phyloP scores from a whole-genome alignment of 2,329 filamentous ascomycete species.

The Epichloe scottii region DNA sequence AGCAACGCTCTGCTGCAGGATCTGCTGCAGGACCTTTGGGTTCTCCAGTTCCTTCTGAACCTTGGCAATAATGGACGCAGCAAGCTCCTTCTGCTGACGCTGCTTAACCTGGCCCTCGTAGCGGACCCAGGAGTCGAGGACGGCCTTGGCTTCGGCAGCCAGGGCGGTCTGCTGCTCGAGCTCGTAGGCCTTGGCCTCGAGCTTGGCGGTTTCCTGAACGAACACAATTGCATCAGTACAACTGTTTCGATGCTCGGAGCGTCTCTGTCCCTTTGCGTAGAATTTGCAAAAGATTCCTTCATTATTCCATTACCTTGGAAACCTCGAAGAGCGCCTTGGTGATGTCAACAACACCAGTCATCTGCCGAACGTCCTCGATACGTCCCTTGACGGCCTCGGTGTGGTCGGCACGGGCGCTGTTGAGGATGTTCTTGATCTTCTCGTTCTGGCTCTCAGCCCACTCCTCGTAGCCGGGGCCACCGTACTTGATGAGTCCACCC shows the following conservation, averaged over 20 bases:
- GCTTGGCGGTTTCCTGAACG: conserved; percentile 78
- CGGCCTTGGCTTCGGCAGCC: conserved; percentile 82
- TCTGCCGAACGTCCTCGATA: conserved; percentile 89
- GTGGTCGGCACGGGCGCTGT: conserved; percentile 87
- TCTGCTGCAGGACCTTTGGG: conserved; percentile 94
- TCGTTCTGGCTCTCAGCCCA: conserved; percentile 83
- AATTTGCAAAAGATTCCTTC: not conserved
- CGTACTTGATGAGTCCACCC: conserved; percentile 83
- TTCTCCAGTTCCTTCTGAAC: conserved; percentile 98
- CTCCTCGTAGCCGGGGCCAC: conserved; percentile 79
- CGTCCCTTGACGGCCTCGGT: conserved; percentile 88
- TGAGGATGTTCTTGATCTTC: conserved; percentile 92
- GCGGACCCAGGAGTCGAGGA: conserved; percentile 96
- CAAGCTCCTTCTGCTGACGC: conserved; percentile 93
- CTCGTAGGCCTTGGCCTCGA: conserved; percentile 93
- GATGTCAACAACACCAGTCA: conserved; percentile 86
- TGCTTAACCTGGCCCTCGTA: conserved; percentile 99
- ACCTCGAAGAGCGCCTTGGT: conserved; percentile 96
- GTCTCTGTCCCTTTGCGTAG: not conserved
- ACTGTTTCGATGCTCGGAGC: not conserved
- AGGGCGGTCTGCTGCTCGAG: conserved; percentile 93
- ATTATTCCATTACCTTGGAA: conserved; percentile 61
- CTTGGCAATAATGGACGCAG: conserved; percentile 87
- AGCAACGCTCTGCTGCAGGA: conserved; percentile 88
- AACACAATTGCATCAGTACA: conserved; percentile 1